phyloP scores from a whole-genome alignment of 83 land plant genomes.

The Picea abies region DNA sequence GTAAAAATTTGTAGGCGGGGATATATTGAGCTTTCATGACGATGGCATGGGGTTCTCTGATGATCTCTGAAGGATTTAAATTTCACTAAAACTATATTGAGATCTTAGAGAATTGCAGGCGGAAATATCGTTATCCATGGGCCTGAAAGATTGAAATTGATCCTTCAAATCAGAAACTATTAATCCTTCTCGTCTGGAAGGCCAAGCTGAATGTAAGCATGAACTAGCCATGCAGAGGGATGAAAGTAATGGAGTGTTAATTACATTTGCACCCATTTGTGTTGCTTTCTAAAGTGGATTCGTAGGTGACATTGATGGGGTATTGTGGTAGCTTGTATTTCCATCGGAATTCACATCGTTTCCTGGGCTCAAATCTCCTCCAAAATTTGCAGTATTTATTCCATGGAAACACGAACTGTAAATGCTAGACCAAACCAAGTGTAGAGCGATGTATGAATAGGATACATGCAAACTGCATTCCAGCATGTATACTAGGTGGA shows the following conservation, averaged over 20 bases:
- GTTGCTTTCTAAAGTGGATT: slow-evolving; percentile 11
- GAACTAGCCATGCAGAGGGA: slow-evolving; percentile 2
- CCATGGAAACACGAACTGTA: slow-evolving; percentile 2
- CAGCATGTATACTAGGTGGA: too few relatives aligned
- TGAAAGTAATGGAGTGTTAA: slow-evolving; percentile 11
- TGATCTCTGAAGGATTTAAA: neutral
- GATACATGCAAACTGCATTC: too few relatives aligned
- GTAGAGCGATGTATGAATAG: too few relatives aligned
- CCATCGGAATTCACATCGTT: neutral
- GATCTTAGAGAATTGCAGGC: neutral
- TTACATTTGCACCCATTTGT: slow-evolving; percentile 13
- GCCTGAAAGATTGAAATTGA: slow-evolving; percentile 4
- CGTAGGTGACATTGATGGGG: slow-evolving; percentile 11
- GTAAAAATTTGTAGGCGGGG: neutral
- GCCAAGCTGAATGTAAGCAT: slow-evolving; percentile 1
- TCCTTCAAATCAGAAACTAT: neutral
- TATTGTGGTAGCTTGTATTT: neutral
- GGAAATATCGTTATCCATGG: neutral
- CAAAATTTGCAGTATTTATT: too few relatives aligned
- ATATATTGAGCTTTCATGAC: neutral
- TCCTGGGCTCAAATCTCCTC: neutral
- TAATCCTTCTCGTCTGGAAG: neutral
- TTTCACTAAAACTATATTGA: neutral
- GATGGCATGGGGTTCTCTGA: neutral
- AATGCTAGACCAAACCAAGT: too few relatives aligned